Evolutionary conservation across 2,329 filamentous ascomycete genomes (phyloP), one percentile per base, ranked within the genome.

Genomic region (Xylaria arbuscula): DNA sequence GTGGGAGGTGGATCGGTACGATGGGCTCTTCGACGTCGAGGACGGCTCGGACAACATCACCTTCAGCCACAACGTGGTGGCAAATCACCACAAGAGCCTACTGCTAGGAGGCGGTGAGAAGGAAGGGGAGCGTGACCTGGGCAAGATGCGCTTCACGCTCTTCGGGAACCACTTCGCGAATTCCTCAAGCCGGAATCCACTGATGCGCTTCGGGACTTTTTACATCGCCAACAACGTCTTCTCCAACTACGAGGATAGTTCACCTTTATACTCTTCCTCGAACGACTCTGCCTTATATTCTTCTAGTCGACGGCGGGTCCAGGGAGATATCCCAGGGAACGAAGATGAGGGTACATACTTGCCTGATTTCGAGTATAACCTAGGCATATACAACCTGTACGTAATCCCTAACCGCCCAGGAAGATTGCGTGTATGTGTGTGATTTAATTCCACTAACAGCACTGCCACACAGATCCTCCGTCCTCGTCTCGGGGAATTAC

Each of bases 31-130:
- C 51, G 72, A 73, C 60, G 68, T 70, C 55, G 72, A 73, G 57
- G 72, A 73, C 51, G 72, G 72, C 22, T 70, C 70, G 1, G 72
- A 73, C 54, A 32, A 63, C 38, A 66, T 73, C 45, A 73, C 72
- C 10, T 72, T 73, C 55, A 72, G 70, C 56, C 72, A 73, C 58
- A 73, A 73, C 34, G 54, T 72, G 24, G 66, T 73, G 24, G 68
- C 70, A 1, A 73, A 73, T 40, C 72, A 73, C 51, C 72, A 73
- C 50, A 73, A 72, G 68, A 73, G 72, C 51, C 45, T 73, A 10
- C 66, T 73, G 7, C 71, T 70, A 70, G 72, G 72, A 40, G 70
- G 72, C n/a, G 72, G 72, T 19, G 72, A 73, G 67, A 73, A 73
- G 47, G 72, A 73, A 3, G 72, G 62, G 0, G 13, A 54, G 2